A percentile compares a stretch with the other conserved stretches of the same genome.
Evolutionary conservation across 768 basidiomycete species (phyloP).

Genomic region (Lentinula guzmanii): DNA sequence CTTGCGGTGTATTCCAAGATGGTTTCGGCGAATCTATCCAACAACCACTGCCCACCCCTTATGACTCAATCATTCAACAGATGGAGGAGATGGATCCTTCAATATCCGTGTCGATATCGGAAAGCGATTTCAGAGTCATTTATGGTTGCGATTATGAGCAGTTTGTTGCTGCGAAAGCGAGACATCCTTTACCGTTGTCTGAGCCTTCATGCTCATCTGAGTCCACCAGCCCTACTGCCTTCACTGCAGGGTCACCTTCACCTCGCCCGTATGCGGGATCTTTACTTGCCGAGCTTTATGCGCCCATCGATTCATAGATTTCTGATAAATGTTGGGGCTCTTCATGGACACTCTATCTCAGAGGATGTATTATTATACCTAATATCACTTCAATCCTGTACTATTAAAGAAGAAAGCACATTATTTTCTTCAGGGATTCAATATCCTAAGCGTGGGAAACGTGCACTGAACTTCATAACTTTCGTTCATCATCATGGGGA

Average conservation of each 20-base stretch:
- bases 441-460: neutral
- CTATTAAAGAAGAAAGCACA: neutral
- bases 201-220: neutral
- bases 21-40: neutral
- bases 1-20: neutral
- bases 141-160: neutral
- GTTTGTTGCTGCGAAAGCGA: neutral
- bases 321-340: neutral
- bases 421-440: neutral
- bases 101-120: neutral
- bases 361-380: neutral
- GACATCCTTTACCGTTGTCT: neutral
- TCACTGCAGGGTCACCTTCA: neutral
- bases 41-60: neutral
- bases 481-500: constrained; percentile 48
- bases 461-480: neutral
- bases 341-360: neutral
- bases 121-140: neutral
- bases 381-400: neutral
- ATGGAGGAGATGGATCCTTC: neutral
- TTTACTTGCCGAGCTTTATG: neutral
- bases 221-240: neutral
- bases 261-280: neutral
- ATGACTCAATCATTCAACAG: neutral
- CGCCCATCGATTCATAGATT: neutral